phyloP scores from a whole-genome alignment of 441 rosid species.

The Populus hybrid region DNA sequence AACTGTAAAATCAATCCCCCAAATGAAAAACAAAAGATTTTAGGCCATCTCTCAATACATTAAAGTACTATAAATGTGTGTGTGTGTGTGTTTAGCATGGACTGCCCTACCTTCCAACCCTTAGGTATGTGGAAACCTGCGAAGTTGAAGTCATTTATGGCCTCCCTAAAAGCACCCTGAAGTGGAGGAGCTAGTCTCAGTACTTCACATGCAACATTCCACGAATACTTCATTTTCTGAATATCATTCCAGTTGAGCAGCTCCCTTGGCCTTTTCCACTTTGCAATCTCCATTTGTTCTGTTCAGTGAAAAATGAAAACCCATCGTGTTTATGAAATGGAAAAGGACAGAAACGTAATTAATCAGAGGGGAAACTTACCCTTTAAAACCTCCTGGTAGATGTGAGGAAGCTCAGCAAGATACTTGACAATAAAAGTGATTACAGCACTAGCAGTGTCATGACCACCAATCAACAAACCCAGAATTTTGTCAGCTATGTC shows the following conservation, averaged over 20 bases:
- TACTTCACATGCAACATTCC: slow-evolving; percentile 30
- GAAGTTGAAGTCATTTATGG: not conserved
- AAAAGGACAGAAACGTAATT: not conserved
- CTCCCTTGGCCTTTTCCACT: slow-evolving; percentile 19
- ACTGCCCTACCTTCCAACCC: not conserved
- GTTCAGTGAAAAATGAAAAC: not conserved
- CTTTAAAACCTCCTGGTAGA: not conserved
- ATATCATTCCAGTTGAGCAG: slow-evolving; percentile 26
- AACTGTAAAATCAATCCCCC: not conserved
- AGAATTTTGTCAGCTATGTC: slow-evolving; percentile 33
- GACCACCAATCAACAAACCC: slow-evolving; percentile 29
- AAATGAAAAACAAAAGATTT: not conserved
- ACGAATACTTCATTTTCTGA: slow-evolving; percentile 32
- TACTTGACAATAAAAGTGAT: not conserved
- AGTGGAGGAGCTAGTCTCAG: slow-evolving; percentile 31
- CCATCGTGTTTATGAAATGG: not conserved
- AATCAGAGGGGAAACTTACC: not conserved
- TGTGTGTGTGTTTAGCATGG: not conserved
- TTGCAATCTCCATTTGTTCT: slow-evolving; percentile 29
- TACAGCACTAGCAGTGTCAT: not conserved
- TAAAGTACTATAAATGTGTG: not conserved
- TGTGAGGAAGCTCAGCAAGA: not conserved
- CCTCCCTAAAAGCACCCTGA: not conserved
- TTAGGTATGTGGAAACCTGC: not conserved
- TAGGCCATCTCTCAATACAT: not conserved